Percentiles rank a stretch among this genome's conserved stretches.
Evolutionary conservation across 805 yeast species (phyloP).

Genomic region (Pichia californica): DNA sequence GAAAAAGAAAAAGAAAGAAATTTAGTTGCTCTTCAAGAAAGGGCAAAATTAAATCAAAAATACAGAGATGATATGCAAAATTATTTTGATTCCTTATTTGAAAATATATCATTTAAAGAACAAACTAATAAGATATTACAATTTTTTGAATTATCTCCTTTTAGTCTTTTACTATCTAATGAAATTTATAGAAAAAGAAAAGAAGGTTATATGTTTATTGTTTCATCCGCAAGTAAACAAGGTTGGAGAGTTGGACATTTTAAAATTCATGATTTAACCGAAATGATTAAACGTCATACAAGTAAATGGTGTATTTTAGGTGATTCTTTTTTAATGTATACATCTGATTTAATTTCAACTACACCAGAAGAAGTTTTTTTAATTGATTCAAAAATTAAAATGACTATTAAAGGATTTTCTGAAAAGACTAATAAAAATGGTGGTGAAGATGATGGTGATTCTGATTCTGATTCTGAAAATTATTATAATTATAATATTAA

Average conservation of each 20-base stretch:
- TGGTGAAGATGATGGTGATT: not conserved
- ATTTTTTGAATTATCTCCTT: conserved; percentile 85
- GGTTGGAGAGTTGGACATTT: conserved; percentile 97
- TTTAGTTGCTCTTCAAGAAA: conserved; percentile 6
- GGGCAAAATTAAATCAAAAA: conserved; percentile 21
- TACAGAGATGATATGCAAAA: conserved; percentile 47
- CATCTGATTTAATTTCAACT: conserved; percentile 78
- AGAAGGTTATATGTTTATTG: conserved; percentile 77
- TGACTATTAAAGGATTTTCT: conserved; percentile 37
- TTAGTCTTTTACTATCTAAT: conserved; percentile 74
- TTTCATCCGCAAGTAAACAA: conserved; percentile 78
- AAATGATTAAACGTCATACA: conserved; percentile 86
- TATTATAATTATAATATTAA: conserved; percentile 17
- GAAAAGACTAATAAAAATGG: conserved; percentile 9
- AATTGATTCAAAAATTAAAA: conserved; percentile 70
- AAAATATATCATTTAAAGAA: conserved; percentile 58
- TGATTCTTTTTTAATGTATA: conserved; percentile 78
- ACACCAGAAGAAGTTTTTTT: conserved; percentile 87
- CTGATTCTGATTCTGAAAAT: conserved; percentile 8
- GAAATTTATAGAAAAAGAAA: conserved; percentile 81
- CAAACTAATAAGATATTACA: conserved; percentile 79
- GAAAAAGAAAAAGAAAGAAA: conserved; percentile 3
- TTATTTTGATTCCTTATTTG: conserved; percentile 59
- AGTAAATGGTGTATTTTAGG: conserved; percentile 89
- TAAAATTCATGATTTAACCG: conserved; percentile 67